Evolutionary conservation across 2,329 filamentous ascomycete species (phyloP).

Genomic region (Sclerotiophoma versabilis): DNA sequence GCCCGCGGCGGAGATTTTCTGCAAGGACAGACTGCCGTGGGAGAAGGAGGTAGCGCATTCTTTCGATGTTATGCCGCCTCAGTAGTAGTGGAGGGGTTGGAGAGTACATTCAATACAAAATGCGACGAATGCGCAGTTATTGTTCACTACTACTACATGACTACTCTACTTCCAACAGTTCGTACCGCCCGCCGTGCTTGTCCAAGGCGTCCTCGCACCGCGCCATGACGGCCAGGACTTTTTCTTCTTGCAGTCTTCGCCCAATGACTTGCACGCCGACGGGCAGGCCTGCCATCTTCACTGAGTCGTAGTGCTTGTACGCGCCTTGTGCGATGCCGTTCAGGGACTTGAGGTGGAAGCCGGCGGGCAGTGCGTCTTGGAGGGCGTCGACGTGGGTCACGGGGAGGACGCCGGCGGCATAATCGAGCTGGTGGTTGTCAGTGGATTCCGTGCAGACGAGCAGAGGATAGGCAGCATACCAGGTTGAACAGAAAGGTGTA

Average conservation of each 20-base stretch:
- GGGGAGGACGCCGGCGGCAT: conserved; percentile 81
- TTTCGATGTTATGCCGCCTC: conserved; percentile 52
- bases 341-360: conserved; percentile 68
- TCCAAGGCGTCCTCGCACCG: conserved; percentile 77
- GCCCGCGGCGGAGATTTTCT: conserved; percentile 62
- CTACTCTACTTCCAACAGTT: conserved; percentile 56
- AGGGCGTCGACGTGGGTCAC: conserved; percentile 81
- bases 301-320: conserved; percentile 84
- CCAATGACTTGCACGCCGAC: conserved; percentile 87
- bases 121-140: too few species aligned
- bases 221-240: conserved; percentile 82
- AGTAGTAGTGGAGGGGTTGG: conserved; percentile 12
- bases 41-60: conserved; percentile 58
- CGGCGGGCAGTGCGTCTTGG: conserved; percentile 69
- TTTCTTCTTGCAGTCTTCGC: conserved; percentile 82
- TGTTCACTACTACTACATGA: too few species aligned
- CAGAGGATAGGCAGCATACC: conserved; percentile 56
- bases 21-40: conserved; percentile 60
- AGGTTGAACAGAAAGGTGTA: conserved; percentile 96
- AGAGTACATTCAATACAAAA: too few species aligned
- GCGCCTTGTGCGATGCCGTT: conserved; percentile 84
- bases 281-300: conserved; percentile 84
- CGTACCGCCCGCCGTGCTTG: conserved; percentile 58
- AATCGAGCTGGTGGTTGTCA: conserved; percentile 70
- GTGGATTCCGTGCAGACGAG: neutral